Conservation (phyloP, 1,139 yeast species). For the Barnettozyma hawaiiensis region DNA sequence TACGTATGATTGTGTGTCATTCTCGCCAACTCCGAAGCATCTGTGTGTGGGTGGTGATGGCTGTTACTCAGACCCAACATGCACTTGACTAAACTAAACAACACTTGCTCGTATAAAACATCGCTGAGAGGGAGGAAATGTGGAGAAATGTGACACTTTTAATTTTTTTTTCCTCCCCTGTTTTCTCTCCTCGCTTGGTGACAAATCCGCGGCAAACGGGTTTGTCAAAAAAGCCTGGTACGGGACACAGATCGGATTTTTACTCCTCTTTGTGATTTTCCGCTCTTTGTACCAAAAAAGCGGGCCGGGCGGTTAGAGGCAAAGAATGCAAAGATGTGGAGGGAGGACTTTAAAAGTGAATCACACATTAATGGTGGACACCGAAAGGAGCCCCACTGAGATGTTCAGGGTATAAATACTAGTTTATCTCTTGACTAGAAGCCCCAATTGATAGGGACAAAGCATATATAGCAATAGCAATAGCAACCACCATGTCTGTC, state of each 20-base stretch:
- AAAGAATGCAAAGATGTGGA: too few species aligned
- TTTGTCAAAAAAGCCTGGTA: background rate
- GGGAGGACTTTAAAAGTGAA: background rate
- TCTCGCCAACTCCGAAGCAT: too few species aligned
- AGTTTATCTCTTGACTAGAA: too few species aligned
- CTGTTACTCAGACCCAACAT: background rate
- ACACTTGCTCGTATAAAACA: too few species aligned
- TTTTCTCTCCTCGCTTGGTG: too few species aligned
- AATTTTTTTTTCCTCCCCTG: too few species aligned
- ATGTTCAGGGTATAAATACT: background rate
- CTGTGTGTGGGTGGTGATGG: background rate
- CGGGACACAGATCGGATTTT: too few species aligned
- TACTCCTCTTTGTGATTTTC: too few species aligned
- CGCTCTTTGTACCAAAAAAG: background rate
- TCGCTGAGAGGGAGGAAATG: background rate
- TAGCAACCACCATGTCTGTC: slow-evolving; percentile 13
- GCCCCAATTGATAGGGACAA: background rate
- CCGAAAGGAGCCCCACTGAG: background rate
- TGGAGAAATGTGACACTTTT: background rate
- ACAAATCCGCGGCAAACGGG: background rate
- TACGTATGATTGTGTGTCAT: too few species aligned
- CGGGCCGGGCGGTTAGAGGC: background rate
- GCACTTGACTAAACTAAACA: background rate
- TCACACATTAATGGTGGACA: background rate
- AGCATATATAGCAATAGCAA: background rate